A percentile compares a stretch with the other conserved stretches of the same genome.
Conservation (phyloP, 129 eudicot species). For the Apium graveolens region DNA sequence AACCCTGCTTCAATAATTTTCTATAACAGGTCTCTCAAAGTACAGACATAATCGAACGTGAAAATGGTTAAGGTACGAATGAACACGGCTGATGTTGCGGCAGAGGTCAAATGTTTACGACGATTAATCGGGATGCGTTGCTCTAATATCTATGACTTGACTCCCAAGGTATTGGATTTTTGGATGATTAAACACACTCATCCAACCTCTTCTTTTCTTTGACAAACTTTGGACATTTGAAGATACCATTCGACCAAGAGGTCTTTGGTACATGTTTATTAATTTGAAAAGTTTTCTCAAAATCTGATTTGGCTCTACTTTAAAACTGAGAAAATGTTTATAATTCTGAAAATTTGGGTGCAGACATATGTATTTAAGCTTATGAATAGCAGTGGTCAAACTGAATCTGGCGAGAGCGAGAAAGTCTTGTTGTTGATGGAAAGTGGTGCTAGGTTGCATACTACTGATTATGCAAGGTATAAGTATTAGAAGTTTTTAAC, state of each 20-base stretch:
- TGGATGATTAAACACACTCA: background rate
- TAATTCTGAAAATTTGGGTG: slow-evolving; percentile 9
- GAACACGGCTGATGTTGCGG: slow-evolving; percentile 99
- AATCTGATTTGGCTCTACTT: background rate
- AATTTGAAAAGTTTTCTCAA: background rate
- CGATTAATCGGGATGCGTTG: slow-evolving; percentile 96
- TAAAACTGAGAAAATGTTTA: background rate
- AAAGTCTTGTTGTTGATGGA: slow-evolving; percentile 96
- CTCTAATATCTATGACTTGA: slow-evolving; percentile 86
- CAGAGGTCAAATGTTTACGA: slow-evolving; percentile 95
- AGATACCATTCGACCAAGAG: too few species aligned
- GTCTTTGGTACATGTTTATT: slow-evolving; percentile 8
- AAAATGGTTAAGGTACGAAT: slow-evolving; percentile 95
- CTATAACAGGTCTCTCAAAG: background rate
- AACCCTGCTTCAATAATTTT: background rate
- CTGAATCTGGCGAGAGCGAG: slow-evolving; percentile 97
- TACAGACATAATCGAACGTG: background rate
- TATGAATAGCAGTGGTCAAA: slow-evolving; percentile 91
- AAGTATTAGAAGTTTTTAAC: slow-evolving; percentile 8
- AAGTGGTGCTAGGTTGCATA: slow-evolving; percentile 95
- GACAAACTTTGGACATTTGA: too few species aligned
- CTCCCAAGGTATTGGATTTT: slow-evolving; percentile 54
- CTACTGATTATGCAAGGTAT: slow-evolving; percentile 80
- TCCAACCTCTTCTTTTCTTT: too few species aligned
- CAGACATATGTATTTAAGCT: slow-evolving; percentile 95